phyloP scores from a whole-genome alignment of 345 rosid genomes.

The Carallia pectinifolia region DNA sequence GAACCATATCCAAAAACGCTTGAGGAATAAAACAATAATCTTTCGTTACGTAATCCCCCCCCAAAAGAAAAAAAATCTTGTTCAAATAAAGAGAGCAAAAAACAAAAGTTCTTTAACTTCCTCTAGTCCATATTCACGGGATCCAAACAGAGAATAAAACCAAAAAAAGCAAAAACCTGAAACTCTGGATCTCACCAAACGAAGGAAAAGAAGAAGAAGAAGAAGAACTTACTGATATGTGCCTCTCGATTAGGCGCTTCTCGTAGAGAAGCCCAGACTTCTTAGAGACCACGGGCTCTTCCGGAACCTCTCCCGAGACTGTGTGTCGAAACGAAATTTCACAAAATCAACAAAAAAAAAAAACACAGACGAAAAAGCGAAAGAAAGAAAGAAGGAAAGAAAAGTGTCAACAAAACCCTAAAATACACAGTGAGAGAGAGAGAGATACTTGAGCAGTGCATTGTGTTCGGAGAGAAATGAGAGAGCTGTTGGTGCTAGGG shows the following conservation, averaged over 20 bases:
- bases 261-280: slow-evolving; percentile 84
- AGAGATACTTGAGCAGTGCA: slow-evolving; percentile 80
- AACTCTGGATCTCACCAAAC: too few species aligned
- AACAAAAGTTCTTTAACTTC: too few species aligned
- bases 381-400: not conserved
- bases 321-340: slow-evolving; percentile 2
- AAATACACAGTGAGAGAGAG: slow-evolving; percentile 4
- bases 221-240: slow-evolving; percentile 48
- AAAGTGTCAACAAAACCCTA: not conserved
- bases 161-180: too few species aligned
- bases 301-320: slow-evolving; percentile 98
- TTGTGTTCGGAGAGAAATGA: slow-evolving; percentile 20
- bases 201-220: too few species aligned
- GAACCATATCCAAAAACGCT: not conserved
- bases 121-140: too few species aligned
- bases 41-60: too few species aligned
- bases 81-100: too few species aligned
- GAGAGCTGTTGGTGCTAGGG: slow-evolving; percentile 28
- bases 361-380: not conserved
- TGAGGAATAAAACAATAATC: too few species aligned
- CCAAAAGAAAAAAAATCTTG: too few species aligned
- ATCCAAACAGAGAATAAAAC: too few species aligned
- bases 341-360: not conserved
- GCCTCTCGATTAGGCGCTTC: slow-evolving; percentile 85
- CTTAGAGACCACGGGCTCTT: slow-evolving; percentile 77